Evolutionary conservation across 495 filamentous ascomycete species (phyloP), one percentile per base, ranked within the genome.

Genomic region (Aspergillus panamensis): DNA sequence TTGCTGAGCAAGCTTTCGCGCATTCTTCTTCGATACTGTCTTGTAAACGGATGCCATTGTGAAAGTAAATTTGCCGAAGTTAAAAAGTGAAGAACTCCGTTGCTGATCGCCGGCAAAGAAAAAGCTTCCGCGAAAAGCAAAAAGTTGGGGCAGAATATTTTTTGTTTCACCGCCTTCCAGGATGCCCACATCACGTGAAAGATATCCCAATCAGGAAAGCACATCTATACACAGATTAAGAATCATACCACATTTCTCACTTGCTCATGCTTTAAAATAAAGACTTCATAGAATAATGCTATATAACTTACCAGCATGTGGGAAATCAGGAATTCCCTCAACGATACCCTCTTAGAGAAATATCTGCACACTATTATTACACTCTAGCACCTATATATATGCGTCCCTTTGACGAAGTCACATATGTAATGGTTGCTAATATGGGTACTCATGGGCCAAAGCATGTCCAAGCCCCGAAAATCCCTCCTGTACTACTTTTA

Each of bases 31-130:
- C 1, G 91, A 93, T 9, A 98, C 68, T 6, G 91, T 85, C 71
- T 96, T 96, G 81, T 96, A 98, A 45, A 96, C 94, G 19, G 93
- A 80, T 17, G 93, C 90, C 94, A 98, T 98, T 57, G 70, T 81
- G 62, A 68, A 44, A 14, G 47, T 25, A 13, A 48, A 48, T 47
- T 42, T 17, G 25, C 20, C 29, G 35, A 32, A 49, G 32, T 21
- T n/a, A 20, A 29, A 45, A 61, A 48, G 32, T 20, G 20, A 49
- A 54, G 57, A 51, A 43, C 48, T 51, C 50, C 51, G 20, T 31
- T 35, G 35, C 55, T 60, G 57, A 55, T 62, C 47, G 55, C 32
- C 55, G 32, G 53, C 59, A 40, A 63, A 55, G 45, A 52, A 60
- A 20, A 61, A 62, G 62, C 55, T 60, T 40, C 59, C 21, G 48